Evolutionary conservation across 768 basidiomycete genomes (phyloP).

Genomic region (Termitomyces sp.): DNA sequence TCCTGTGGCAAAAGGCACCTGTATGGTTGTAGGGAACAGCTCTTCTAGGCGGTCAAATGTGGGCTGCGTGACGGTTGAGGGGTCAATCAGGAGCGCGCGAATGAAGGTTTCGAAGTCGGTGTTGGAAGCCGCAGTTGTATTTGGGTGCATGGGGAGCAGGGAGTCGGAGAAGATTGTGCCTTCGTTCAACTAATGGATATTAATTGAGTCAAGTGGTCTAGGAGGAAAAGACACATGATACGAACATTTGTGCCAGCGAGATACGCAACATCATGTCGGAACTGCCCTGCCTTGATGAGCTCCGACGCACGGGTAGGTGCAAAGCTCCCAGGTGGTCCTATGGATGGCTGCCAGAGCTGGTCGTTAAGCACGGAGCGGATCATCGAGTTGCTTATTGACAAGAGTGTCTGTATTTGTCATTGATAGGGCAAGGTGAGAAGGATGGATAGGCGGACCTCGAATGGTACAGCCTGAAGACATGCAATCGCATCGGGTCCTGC

Average conservation of each 20-base stretch:
- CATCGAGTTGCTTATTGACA: slow-evolving; percentile 46
- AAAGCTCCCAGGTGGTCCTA: slow-evolving; percentile 51
- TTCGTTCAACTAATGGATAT: slow-evolving; percentile 43
- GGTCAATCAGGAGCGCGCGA: slow-evolving; percentile 46
- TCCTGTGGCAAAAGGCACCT: slow-evolving; percentile 48
- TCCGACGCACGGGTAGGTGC: slow-evolving; percentile 42
- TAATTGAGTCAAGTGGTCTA: no score
- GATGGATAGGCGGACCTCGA: slow-evolving; percentile 27
- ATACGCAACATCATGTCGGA: slow-evolving; percentile 46
- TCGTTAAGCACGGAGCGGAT: slow-evolving; percentile 41
- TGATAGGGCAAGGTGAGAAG: background rate
- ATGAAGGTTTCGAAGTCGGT: slow-evolving; percentile 47
- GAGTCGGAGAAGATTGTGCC: slow-evolving; percentile 42
- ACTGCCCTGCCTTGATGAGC: slow-evolving; percentile 43
- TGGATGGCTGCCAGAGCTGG: slow-evolving; percentile 57
- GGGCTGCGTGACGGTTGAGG: slow-evolving; percentile 41
- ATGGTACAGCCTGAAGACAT: slow-evolving; percentile 46
- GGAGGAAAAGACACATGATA: background rate
- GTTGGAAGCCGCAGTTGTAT: slow-evolving; percentile 35
- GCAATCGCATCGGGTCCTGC: slow-evolving; percentile 33
- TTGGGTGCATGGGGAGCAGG: slow-evolving; percentile 36
- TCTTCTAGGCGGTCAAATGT: slow-evolving; percentile 35
- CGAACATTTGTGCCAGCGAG: slow-evolving; percentile 56
- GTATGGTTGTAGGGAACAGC: slow-evolving; percentile 43
- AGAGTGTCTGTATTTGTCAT: slow-evolving; percentile 40